Evolutionary conservation across 306 rosid species (phyloP).

Genomic region (Chamaecrista fasciculata): DNA sequence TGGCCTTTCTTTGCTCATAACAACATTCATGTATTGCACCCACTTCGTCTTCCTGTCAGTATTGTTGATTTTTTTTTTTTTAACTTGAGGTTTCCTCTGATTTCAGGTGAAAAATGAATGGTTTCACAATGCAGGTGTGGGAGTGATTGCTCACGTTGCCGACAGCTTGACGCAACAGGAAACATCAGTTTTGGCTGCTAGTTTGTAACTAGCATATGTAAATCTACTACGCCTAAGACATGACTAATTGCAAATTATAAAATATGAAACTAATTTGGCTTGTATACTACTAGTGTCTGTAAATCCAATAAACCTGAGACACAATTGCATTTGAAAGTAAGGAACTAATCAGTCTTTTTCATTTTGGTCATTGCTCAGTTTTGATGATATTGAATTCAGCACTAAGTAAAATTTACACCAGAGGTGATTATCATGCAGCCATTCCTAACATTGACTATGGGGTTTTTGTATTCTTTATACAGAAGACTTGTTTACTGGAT

Average conservation of each 20-base stretch:
- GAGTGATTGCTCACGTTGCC: conserved; percentile 87
- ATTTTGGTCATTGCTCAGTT: background rate
- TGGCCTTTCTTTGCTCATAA: conserved; percentile 98
- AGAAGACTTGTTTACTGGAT: background rate
- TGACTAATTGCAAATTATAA: conserved; percentile 17
- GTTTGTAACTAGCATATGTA: conserved; percentile 49
- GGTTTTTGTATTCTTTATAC: background rate
- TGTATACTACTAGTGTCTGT: conserved; percentile 48
- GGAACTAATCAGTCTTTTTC: conserved; percentile 8
- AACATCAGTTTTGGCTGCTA: conserved; percentile 53
- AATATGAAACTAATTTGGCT: conserved; percentile 20
- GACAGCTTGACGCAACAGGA: conserved; percentile 84
- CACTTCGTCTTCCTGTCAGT: background rate
- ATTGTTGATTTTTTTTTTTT: conserved; percentile 22
- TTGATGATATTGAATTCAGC: background rate
- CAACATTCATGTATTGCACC: conserved; percentile 77
- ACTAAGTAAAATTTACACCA: background rate
- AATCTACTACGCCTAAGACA: conserved; percentile 6
- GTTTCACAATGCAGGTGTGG: conserved; percentile 89
- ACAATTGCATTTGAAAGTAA: conserved; percentile 20
- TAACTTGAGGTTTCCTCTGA: conserved; percentile 15
- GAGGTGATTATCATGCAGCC: conserved; percentile 13
- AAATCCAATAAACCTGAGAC: conserved; percentile 7
- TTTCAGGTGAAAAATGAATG: conserved; percentile 92
- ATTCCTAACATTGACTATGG: background rate